A percentile compares a stretch with the other conserved stretches of the same genome.
These are phyloP conservation scores for Sanghuangporus baumii DNA, from an alignment of 1,284 basidiomycete species.

Conservation along the genomic window DNA sequence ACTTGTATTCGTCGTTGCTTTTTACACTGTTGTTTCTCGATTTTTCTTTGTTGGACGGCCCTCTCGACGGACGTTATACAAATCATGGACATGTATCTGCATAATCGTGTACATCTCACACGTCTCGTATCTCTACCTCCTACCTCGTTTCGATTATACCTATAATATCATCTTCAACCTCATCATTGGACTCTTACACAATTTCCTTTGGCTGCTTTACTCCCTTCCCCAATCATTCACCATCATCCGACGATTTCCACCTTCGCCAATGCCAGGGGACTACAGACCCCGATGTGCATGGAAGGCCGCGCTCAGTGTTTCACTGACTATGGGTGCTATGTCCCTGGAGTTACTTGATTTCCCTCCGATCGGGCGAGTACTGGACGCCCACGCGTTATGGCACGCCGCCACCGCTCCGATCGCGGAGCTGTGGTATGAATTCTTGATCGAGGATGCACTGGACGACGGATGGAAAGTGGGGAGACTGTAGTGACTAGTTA, in stretches of 20 bases:
- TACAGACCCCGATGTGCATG: slow-evolving; percentile 52
- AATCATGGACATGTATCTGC: slow-evolving; percentile 43
- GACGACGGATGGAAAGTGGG: slow-evolving; percentile 39
- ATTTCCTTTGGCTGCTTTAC: slow-evolving; percentile 81
- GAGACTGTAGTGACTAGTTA: not conserved
- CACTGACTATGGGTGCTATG: slow-evolving; percentile 73
- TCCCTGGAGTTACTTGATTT: slow-evolving; percentile 92
- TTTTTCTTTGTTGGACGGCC: slow-evolving; percentile 56
- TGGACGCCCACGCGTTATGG: slow-evolving; percentile 97
- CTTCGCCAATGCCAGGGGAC: slow-evolving; percentile 28
- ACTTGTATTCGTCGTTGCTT: slow-evolving; percentile 68
- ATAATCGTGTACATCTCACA: slow-evolving; percentile 56
- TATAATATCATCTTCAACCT: slow-evolving; percentile 94
- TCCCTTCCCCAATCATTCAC: slow-evolving; percentile 50
- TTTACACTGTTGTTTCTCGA: slow-evolving; percentile 74
- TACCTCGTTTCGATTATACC: slow-evolving; percentile 86
- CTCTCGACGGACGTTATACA: slow-evolving; percentile 20
- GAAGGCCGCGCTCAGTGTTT: slow-evolving; percentile 57
- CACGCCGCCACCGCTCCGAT: slow-evolving; percentile 86
- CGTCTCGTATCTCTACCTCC: slow-evolving; percentile 70
- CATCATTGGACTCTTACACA: slow-evolving; percentile 71
- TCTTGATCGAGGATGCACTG: slow-evolving; percentile 64
- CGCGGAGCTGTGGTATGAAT: slow-evolving; percentile 79
- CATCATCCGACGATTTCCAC: slow-evolving; percentile 48
- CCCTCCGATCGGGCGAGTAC: slow-evolving; percentile 63